Base-by-base conservation (phyloP, 345 rosid species). In the Aquilaria sinensis region DNA sequence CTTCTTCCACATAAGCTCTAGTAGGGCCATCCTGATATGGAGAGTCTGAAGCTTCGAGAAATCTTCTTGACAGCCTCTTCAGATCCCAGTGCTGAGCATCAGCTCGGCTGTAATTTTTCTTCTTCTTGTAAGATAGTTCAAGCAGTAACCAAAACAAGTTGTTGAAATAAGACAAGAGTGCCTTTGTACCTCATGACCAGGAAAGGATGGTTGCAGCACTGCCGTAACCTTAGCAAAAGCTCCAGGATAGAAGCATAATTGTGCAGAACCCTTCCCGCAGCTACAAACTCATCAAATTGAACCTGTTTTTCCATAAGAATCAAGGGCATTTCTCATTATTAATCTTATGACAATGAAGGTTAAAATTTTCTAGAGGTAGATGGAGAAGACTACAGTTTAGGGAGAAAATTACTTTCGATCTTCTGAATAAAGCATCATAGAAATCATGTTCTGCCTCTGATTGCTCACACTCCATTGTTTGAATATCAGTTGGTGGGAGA, bases 161-260 rank as follows among this genome's bases (percentile, higher is more conserved):
- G 10, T 15, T 56, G 47, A 31, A 5, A 12, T 50, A 72, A 64
- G 23, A 37, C 3, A 31, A 12, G 12, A 10, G n/a, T 60, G 1
- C 9, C 23, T 32, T 51, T 48, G 41, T 41, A 78, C 91, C 96
- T 79, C 87, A 85, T 78, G 49, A 85, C 89, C 58, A 85, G 89
- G 70, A 73, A 88, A 5, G 89, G 89, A 47, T 85, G 87, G 77
- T 88, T 85, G 78, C 91, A 88, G 63, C 91, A 83, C 56, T 88
- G 87, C 73, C 96, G 81, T 68, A 81, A 56, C 58, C 91, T 83
- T 65, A 85, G 90, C 30, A 81, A 75, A 58, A 88, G 79, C 80
- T 85, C 91, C 4, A 88, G 83, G 66, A 88, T 85, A 56, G 67
- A 75, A 53, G 84, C 88, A 67, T 79, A 79, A 72, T 87, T 84